Evolutionary conservation across 441 rosid species (phyloP), one percentile per base, ranked within the genome.

Genomic region (Brassica balearica): DNA sequence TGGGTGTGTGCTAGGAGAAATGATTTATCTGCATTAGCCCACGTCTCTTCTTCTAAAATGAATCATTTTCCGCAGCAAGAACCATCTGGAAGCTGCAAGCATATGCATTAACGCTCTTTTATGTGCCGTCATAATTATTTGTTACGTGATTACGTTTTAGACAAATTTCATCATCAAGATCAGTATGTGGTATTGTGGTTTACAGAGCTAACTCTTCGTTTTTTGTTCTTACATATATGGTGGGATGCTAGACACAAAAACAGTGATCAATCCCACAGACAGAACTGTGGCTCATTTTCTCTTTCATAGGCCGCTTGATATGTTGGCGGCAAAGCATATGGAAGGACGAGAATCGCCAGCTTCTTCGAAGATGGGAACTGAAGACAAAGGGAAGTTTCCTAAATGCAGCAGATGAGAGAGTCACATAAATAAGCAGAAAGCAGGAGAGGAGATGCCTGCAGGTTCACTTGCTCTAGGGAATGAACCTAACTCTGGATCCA

Each of bases 251-350:
- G 88, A 85, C 79, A 81, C 75, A 69, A 94, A 96, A 88, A 88
- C 96, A 27, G 92, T 87, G 84, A 96, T 96, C 68, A 96, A 96
- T 77, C 96, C 97, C 51, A 84, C 91, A 25, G 98, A 96, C 81
- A 89, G 99, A 62, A 82, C 87, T 8, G 93, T 96, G 74, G 98
- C 98, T 62, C 94, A 86, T 84, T 86, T 94, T 82, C 98, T 96
- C 80, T 94, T 96, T 78, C 93, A 90, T 73, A 88, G 96, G 79
- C 94, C 94, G 27, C 23, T 81, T 67, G 93, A 90, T 43, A 70
- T 81, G 64, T 73, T 83, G 1, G 83, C 83, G 1, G 85, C 80
- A 79, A 96, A 87, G 66, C 84, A 82, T 70, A 73, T 84, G 36
- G 90, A 84, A 76, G 89, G 87, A 76, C 88, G 87, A 34, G 88